Conservation (phyloP, 257 asterid genomes). For the Solanum pimpinellifolium region DNA sequence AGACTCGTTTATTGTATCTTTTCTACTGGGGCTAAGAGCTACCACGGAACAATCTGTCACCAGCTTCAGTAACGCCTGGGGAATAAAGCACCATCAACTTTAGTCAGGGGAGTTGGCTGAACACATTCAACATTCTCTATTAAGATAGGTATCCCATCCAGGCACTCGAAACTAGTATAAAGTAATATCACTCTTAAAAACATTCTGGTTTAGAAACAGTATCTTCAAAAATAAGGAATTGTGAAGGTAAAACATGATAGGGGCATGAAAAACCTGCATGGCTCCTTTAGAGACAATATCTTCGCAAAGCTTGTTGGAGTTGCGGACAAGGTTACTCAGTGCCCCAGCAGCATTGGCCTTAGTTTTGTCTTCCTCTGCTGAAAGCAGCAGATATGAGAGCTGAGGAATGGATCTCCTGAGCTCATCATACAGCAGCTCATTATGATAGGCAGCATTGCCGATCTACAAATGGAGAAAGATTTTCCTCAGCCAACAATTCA, state of each 20-base stretch:
- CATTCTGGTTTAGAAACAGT: not conserved
- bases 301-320: slow-evolving; percentile 85
- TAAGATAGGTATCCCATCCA: not conserved
- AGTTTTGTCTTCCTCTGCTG: slow-evolving; percentile 92
- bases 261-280: slow-evolving; percentile 50
- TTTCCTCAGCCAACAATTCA: slow-evolving; percentile 7
- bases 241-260: not conserved
- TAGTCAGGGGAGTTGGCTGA: not conserved
- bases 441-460: slow-evolving; percentile 98
- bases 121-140: not conserved
- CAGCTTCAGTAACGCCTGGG: slow-evolving; percentile 80
- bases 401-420: slow-evolving; percentile 86
- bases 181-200: not conserved
- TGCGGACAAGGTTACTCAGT: slow-evolving; percentile 89
- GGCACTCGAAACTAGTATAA: not conserved
- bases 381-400: slow-evolving; percentile 58
- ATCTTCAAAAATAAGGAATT: not conserved
- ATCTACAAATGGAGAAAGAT: slow-evolving; percentile 37
- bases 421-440: slow-evolving; percentile 75
- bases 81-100: not conserved
- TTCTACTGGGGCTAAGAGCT: slow-evolving; percentile 61
- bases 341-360: slow-evolving; percentile 99
- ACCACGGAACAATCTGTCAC: slow-evolving; percentile 67
- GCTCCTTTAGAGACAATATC: slow-evolving; percentile 94
- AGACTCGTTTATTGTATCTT: slow-evolving; percentile 68